phyloP scores from a whole-genome alignment of 2,329 filamentous ascomycete genomes.

The Aspergillus tanneri region DNA sequence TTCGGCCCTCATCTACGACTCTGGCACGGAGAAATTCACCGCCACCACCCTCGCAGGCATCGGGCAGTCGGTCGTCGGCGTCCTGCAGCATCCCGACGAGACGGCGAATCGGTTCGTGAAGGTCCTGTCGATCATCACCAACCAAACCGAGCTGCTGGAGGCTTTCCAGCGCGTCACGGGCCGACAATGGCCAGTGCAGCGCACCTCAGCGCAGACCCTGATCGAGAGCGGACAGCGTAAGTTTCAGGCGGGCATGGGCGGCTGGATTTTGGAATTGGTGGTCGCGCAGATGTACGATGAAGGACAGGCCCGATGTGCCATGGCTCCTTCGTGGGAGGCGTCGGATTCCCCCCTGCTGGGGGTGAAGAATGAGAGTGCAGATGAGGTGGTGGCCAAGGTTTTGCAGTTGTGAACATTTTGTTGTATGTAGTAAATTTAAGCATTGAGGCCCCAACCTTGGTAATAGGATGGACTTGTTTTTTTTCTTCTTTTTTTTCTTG shows the following conservation, averaged over 20 bases:
- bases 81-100: slow-evolving; percentile 8
- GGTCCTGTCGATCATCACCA: slow-evolving; percentile 6
- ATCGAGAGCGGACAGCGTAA: slow-evolving; percentile 2
- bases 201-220: not conserved
- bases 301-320: slow-evolving; percentile 3
- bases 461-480: too few species aligned
- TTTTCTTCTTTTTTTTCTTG: too few species aligned
- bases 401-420: too few species aligned
- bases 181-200: slow-evolving; percentile 11
- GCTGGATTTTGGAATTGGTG: slow-evolving; percentile 8
- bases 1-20: slow-evolving; percentile 12
- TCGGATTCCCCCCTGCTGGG: slow-evolving; percentile 9
- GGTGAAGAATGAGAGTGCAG: slow-evolving; percentile 5
- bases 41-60: slow-evolving; percentile 9
- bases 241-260: not conserved
- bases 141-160: slow-evolving; percentile 11
- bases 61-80: slow-evolving; percentile 12
- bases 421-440: too few species aligned
- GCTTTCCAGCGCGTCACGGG: slow-evolving; percentile 10
- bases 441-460: too few species aligned
- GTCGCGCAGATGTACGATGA: slow-evolving; percentile 7
- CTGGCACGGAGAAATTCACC: slow-evolving; percentile 8
- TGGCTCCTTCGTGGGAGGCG: slow-evolving; percentile 3
- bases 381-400: not conserved
- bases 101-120: slow-evolving; percentile 13